Evolutionary conservation across 2,329 filamentous ascomycete genomes (phyloP), one percentile per base, ranked within the genome.

Genomic region (Teratosphaeria gauchensis): DNA sequence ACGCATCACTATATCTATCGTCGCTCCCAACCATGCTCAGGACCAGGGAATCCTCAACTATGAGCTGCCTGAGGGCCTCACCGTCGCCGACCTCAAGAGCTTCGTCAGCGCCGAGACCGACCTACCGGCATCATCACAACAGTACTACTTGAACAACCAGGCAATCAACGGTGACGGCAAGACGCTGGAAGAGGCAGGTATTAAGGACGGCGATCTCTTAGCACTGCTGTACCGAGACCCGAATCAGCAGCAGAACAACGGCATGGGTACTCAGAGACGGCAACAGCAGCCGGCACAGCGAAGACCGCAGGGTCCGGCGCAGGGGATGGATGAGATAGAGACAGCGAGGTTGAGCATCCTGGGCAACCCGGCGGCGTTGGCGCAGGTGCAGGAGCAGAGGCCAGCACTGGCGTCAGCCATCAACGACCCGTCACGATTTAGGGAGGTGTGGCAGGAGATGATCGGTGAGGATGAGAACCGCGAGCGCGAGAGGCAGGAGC

Each of bases 191-290:
- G 82, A 92, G 68, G 82, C 92, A 33, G 83, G 87, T 51, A 88
- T 99, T 67, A 83, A 80, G 54, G 90, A 97, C 75, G 90, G 90
- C 58, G 94, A 96, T 70, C 92, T 99, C 89, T 78, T 99, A 64
- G 90, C 89, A 32, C 82, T 97, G 65, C 88, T 95, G 71, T 87
- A 96, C 70, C 65, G 67, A 62, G 57, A 67, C 61, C 60, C 61
- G 75, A 65, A 81, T 80, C 75, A 76, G 77, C 63, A 79, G 71
- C 66, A 64, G 58, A 65, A 58, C 61, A 48, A 48, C 42, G 42
- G 42, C 42, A 67, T 66, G 62, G 64, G 64, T 31, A 64, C 66
- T 58, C 74, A 72, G 62, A 68, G 69, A 54, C 66, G 74, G 55
- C 74, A 71, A 58, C 71, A 74, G 52, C 72, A 16, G 3, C 21